phyloP scores from a whole-genome alignment of 495 filamentous ascomycete species.

The Ramalina intermedia region DNA sequence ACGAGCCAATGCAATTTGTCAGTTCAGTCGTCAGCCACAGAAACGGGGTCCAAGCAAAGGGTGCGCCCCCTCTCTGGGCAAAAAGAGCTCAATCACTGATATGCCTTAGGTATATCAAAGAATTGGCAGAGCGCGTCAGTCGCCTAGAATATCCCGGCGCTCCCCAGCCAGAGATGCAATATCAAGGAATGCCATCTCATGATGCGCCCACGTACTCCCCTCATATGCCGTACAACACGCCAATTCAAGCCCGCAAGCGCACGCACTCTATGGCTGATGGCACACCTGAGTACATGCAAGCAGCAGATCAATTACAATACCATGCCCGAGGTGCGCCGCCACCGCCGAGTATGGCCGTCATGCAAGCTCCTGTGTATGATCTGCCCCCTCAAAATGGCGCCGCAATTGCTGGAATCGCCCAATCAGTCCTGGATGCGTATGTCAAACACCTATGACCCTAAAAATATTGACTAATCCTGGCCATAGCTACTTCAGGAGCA shows the following conservation, averaged over 20 bases:
- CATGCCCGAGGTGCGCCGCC: not conserved
- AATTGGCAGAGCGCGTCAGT: constrained; percentile 77
- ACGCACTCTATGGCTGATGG: constrained; percentile 44
- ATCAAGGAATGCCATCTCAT: constrained; percentile 30
- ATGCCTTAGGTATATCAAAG: constrained; percentile 72
- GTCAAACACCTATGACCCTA: not conserved
- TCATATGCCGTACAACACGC: constrained; percentile 26
- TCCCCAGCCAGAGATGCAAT: constrained; percentile 25
- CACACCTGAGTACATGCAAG: constrained; percentile 16
- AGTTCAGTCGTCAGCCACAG: constrained; percentile 86
- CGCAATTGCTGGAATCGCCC: not conserved
- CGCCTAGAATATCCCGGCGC: constrained; percentile 50
- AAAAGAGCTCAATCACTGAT: constrained; percentile 5
- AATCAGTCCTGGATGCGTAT: not conserved
- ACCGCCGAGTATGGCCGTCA: not conserved
- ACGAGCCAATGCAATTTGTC: constrained; percentile 59
- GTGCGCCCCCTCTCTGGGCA: constrained; percentile 26
- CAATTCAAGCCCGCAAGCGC: constrained; percentile 31
- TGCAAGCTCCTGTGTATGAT: not conserved
- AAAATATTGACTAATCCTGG: not conserved
- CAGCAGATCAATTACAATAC: constrained; percentile 4
- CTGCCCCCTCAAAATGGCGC: not conserved
- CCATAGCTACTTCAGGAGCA: constrained; percentile 1
- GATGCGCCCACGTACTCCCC: constrained; percentile 34
- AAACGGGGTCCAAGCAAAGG: constrained; percentile 95